These are phyloP conservation scores for Cladosporium sp. DNA, from an alignment of 2,329 filamentous ascomycete species.

Conservation along the genomic window DNA sequence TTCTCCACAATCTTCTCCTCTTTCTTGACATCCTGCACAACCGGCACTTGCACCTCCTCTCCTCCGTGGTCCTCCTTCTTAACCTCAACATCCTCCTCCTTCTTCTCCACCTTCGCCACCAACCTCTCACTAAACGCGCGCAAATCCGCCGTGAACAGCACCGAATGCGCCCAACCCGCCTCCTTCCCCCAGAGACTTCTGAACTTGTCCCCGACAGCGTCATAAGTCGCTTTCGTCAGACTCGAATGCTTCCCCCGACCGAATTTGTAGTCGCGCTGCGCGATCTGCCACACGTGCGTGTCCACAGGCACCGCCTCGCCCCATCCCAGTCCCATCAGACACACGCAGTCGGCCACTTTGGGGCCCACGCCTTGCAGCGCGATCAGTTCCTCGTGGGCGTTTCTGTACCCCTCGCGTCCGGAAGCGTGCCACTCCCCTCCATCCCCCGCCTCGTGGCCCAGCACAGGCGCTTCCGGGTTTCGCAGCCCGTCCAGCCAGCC, in stretches of 20 bases:
- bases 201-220: constrained; percentile 87
- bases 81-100: constrained; percentile 15
- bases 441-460: constrained; percentile 42
- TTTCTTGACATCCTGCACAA: constrained; percentile 30
- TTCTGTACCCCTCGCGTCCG: constrained; percentile 64
- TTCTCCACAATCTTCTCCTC: constrained; percentile 32
- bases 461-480: constrained; percentile 68
- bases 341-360: constrained; percentile 96
- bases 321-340: constrained; percentile 94
- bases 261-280: constrained; percentile 91
- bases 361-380: constrained; percentile 84
- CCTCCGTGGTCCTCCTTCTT: no score
- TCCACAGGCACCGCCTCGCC: constrained; percentile 92
- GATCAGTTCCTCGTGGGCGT: constrained; percentile 76
- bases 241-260: constrained; percentile 78
- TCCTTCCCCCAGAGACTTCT: constrained; percentile 85
- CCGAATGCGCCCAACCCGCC: constrained; percentile 96
- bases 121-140: constrained; percentile 72
- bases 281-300: constrained; percentile 98
- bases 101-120: constrained; percentile 44
- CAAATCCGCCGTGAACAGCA: constrained; percentile 91
- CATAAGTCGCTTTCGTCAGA: constrained; percentile 82
- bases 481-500: constrained; percentile 75
- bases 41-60: constrained; percentile 12
- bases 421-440: constrained; percentile 48